These are phyloP conservation scores for Aspergillus conjunctus DNA, from an alignment of 495 filamentous ascomycete genomes.

Conservation along the genomic window DNA sequence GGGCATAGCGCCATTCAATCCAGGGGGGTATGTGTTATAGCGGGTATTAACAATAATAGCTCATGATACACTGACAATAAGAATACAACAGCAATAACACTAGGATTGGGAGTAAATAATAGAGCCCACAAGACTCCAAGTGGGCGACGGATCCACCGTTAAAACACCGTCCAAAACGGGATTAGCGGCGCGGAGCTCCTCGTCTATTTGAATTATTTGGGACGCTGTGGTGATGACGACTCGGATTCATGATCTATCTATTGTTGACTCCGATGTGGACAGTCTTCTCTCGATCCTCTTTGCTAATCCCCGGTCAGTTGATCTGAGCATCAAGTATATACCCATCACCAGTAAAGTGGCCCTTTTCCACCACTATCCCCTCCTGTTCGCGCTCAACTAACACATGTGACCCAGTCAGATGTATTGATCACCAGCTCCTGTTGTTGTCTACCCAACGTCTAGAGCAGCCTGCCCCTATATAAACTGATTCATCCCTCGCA, in stretches of 20 bases:
- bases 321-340: slow-evolving; percentile 2
- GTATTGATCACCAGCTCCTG: slow-evolving; percentile 27
- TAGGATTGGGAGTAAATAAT: not conserved
- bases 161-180: slow-evolving; percentile 7
- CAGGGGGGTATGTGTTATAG: not conserved
- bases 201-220: not conserved
- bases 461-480: slow-evolving; percentile 11
- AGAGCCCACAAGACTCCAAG: no score
- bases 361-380: not conserved
- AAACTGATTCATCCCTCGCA: slow-evolving; percentile 3
- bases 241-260: not conserved
- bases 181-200: slow-evolving; percentile 24
- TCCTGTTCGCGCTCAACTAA: slow-evolving; percentile 14
- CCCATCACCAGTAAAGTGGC: not conserved
- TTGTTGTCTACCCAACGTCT: slow-evolving; percentile 16
- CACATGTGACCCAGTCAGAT: slow-evolving; percentile 40
- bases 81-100: no score
- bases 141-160: no score
- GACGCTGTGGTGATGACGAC: slow-evolving; percentile 6
- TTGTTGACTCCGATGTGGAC: not conserved
- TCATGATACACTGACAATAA: slow-evolving; percentile 3
- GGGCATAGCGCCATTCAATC: slow-evolving; percentile 27
- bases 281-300: not conserved
- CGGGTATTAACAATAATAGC: not conserved
- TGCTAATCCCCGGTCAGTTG: slow-evolving; percentile 13